These are phyloP conservation scores for Cantharellus anzutake DNA, from an alignment of 768 basidiomycete genomes.

Conservation along the genomic window DNA sequence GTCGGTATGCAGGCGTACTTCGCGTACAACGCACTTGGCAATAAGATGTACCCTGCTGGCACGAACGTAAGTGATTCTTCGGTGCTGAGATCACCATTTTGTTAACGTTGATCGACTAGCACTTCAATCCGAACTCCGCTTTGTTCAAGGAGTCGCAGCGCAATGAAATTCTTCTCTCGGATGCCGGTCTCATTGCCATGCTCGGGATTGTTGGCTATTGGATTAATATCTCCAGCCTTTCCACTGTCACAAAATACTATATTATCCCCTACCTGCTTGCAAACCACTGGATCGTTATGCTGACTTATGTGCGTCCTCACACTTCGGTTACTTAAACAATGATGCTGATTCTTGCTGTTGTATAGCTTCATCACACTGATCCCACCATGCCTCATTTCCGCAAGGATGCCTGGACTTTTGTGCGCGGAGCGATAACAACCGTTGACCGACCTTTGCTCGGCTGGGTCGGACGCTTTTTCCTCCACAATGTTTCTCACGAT, in stretches of 20 bases:
- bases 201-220: constrained; percentile 34
- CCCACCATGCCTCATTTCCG: neutral
- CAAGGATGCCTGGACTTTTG: neutral
- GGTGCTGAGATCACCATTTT: neutral
- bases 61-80: constrained; percentile 46
- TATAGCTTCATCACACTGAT: neutral
- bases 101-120: constrained; percentile 15
- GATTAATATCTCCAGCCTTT: constrained; percentile 43
- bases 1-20: constrained; percentile 79
- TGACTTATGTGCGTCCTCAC: constrained; percentile 71
- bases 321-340: neutral
- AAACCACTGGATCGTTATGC: constrained; percentile 63
- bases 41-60: constrained; percentile 52
- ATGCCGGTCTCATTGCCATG: constrained; percentile 65
- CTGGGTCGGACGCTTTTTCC: constrained; percentile 18
- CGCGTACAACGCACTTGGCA: constrained; percentile 66
- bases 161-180: constrained; percentile 57
- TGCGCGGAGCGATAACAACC: neutral
- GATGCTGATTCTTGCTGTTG: neutral
- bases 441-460: constrained; percentile 34
- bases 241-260: constrained; percentile 60
- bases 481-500: constrained; percentile 23
- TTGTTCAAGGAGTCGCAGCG: constrained; percentile 79
- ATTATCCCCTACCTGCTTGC: constrained; percentile 70
- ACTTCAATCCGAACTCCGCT: constrained; percentile 59